A percentile compares a stretch with the other conserved stretches of the same genome.
These are phyloP conservation scores for Pleurotus djamor DNA, from an alignment of 768 basidiomycete species.

Conservation along the genomic window DNA sequence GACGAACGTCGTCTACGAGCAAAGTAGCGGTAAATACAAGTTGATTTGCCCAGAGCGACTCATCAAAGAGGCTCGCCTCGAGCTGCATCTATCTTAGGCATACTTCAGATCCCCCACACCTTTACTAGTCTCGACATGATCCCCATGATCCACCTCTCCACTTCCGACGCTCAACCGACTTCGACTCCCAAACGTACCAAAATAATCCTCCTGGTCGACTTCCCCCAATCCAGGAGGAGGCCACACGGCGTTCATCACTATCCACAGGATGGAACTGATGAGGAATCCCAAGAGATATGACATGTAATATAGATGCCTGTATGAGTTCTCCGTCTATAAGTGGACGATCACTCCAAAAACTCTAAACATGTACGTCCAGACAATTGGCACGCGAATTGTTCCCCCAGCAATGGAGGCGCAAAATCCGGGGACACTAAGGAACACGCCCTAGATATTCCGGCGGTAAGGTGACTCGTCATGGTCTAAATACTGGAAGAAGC, in stretches of 20 bases:
- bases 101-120: neutral
- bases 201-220: conserved; percentile 17
- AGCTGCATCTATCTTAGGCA: no score
- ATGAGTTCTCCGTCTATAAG: neutral
- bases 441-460: conserved; percentile 20
- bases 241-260: conserved; percentile 17
- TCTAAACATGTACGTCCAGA: no score
- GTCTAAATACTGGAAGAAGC: neutral
- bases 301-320: conserved; percentile 21
- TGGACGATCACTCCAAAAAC: conserved; percentile 9
- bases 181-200: conserved; percentile 15
- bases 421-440: conserved; percentile 26
- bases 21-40: conserved; percentile 34
- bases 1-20: conserved; percentile 40
- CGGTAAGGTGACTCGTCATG: neutral
- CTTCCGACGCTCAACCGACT: neutral
- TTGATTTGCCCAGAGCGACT: conserved; percentile 48
- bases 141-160: neutral
- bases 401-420: conserved; percentile 16
- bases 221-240: conserved; percentile 20
- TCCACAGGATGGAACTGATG: conserved; percentile 19
- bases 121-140: neutral
- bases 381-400: conserved; percentile 12
- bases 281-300: conserved; percentile 21
- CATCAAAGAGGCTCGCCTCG: conserved; percentile 30